Conservation (phyloP, 768 basidiomycete genomes). For the Termitomyces sp. region DNA sequence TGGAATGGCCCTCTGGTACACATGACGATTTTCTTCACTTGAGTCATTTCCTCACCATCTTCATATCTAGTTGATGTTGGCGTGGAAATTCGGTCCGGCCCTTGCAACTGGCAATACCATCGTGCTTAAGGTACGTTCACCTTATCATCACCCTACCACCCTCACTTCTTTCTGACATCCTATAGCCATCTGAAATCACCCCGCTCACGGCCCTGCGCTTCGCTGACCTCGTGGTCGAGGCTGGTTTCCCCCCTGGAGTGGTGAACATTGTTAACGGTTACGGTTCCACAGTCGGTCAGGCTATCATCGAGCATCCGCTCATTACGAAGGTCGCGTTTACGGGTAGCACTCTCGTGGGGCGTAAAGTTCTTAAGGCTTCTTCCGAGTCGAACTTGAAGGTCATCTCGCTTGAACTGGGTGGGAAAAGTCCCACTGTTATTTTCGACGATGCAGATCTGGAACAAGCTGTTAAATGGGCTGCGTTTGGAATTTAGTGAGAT, state of each 20-base stretch:
- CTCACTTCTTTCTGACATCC: not conserved
- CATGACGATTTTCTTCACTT: not conserved
- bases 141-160: too few species aligned
- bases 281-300: slow-evolving; percentile 58
- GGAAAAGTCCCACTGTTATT: slow-evolving; percentile 70
- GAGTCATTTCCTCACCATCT: not conserved
- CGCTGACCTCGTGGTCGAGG: slow-evolving; percentile 52
- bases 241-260: slow-evolving; percentile 71
- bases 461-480: too few species aligned
- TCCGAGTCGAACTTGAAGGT: too few species aligned
- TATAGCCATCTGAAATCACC: slow-evolving; percentile 62
- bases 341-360: slow-evolving; percentile 73
- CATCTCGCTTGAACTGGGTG: slow-evolving; percentile 80
- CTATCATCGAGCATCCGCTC: too few species aligned
- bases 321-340: slow-evolving; percentile 90
- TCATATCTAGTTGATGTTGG: slow-evolving; percentile 22
- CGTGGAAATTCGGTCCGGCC: slow-evolving; percentile 30
- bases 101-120: slow-evolving; percentile 54
- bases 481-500: slow-evolving; percentile 70
- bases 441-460: slow-evolving; percentile 73
- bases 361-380: slow-evolving; percentile 80
- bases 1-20: slow-evolving; percentile 45
- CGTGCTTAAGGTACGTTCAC: slow-evolving; percentile 42
- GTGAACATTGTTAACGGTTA: slow-evolving; percentile 67
- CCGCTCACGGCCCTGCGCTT: slow-evolving; percentile 58